Conservation (phyloP, 2,329 filamentous ascomycete species). For the Claviceps pazoutovae region DNA sequence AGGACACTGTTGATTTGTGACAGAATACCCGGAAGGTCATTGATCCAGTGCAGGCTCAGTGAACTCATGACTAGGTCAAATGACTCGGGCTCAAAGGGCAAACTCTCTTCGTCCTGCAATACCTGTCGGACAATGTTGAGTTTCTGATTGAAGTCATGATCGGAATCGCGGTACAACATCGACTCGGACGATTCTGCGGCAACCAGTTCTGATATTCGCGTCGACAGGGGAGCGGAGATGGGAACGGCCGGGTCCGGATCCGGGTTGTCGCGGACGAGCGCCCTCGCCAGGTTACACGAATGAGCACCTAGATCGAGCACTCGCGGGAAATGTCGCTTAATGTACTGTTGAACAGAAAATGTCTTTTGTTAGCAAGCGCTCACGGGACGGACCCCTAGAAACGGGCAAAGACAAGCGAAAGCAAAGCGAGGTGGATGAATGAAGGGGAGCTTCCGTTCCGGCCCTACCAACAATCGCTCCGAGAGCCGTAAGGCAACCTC, state of each 20-base stretch:
- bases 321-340: constrained; percentile 72
- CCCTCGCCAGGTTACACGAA: constrained; percentile 82
- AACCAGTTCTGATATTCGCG: constrained; percentile 58
- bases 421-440: background rate
- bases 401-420: background rate
- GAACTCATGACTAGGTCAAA: constrained; percentile 89
- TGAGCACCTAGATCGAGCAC: constrained; percentile 92
- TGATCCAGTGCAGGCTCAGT: constrained; percentile 90
- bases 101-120: constrained; percentile 55
- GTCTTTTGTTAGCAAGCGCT: background rate
- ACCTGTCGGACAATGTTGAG: constrained; percentile 63
- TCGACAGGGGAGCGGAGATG: constrained; percentile 50
- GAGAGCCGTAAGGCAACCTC: constrained; percentile 76
- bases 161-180: constrained; percentile 67
- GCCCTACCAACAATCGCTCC: constrained; percentile 62
- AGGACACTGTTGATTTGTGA: constrained; percentile 74
- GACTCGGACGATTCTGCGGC: constrained; percentile 69
- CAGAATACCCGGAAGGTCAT: constrained; percentile 78
- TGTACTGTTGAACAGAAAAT: constrained; percentile 45
- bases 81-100: constrained; percentile 61
- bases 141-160: constrained; percentile 58
- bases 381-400: background rate
- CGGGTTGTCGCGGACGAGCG: constrained; percentile 57
- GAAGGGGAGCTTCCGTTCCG: background rate
- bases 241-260: constrained; percentile 44